Evolutionary conservation across 2,329 filamentous ascomycete genomes (phyloP), one percentile per base, ranked within the genome.

Genomic region (Colletotrichum navitas): DNA sequence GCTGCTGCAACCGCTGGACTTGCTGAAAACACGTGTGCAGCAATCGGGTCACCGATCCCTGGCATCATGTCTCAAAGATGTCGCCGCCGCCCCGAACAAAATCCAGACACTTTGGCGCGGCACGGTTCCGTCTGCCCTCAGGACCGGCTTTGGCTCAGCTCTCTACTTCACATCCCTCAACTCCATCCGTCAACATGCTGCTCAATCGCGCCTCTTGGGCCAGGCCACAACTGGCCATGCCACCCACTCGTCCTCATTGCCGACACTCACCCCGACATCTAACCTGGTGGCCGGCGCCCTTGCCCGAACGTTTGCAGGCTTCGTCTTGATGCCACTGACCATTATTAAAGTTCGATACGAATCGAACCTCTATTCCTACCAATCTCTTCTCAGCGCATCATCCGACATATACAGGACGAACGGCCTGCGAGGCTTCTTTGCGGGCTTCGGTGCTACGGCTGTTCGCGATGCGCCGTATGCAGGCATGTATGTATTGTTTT

Each of bases 281-380:
- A 99, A 99, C 78, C 86, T 99, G 26, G 84, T 93, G 16, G 94
- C 95, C 0, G 96, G 96, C 12, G 94, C 95, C 8, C 86, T 91
- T 24, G 95, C 96, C 32, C 89, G 96, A 64, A 94, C 94, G 1
- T 91, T 93, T 63, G 95, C 95, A 0, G 96, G 96, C 47, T 93
- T 98, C 78, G 84, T 97, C 56, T 90, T 98, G 83, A 98, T 98
- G 93, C 96, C 96, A 1, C 89, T 98, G 72, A 99, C 96, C 1
- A 92, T 99, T 55, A 92, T 99, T 78, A 99, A 99, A 80, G 96
- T 98, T 54, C 93, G 96, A 55, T 98, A 97, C 79, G 96, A 99
- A 81, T 95, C 92, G 34, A 94, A 88, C 73, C 85, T 95, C 54
- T 99, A 98, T 83, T 84, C 89, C 3, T 98, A 98, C 83, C 87